Percentiles rank a stretch among this genome's conserved stretches.
These are phyloP conservation scores for Debaryomyces prosopidis DNA, from an alignment of 805 yeast species.

Conservation along the genomic window DNA sequence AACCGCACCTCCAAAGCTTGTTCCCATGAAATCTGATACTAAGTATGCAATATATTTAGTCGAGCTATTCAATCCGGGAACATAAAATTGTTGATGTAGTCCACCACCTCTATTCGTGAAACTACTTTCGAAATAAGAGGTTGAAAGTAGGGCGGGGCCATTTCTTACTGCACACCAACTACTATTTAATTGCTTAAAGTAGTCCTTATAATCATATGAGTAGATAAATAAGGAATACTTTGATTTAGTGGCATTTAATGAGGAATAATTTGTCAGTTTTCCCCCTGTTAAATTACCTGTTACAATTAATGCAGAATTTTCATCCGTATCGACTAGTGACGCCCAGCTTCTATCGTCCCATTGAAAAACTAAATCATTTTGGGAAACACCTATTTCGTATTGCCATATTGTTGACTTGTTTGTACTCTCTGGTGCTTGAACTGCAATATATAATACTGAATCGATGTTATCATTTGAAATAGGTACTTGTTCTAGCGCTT, in stretches of 20 bases:
- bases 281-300: slow-evolving; percentile 50
- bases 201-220: slow-evolving; percentile 35
- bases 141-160: slow-evolving; percentile 43
- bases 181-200: slow-evolving; percentile 41
- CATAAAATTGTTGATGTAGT: slow-evolving; percentile 59
- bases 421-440: slow-evolving; percentile 40
- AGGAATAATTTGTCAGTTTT: slow-evolving; percentile 10
- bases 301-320: slow-evolving; percentile 61
- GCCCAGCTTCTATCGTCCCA: slow-evolving; percentile 65
- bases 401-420: slow-evolving; percentile 48
- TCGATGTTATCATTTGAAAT: slow-evolving; percentile 9
- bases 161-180: slow-evolving; percentile 74
- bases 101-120: slow-evolving; percentile 49
- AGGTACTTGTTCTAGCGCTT: slow-evolving; percentile 39
- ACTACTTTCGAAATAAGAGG: slow-evolving; percentile 25
- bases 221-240: slow-evolving; percentile 49
- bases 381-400: slow-evolving; percentile 68
- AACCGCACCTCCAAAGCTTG: slow-evolving; percentile 59
- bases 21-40: slow-evolving; percentile 46
- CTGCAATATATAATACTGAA: slow-evolving; percentile 35
- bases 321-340: slow-evolving; percentile 67
- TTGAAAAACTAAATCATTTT: slow-evolving; percentile 61
- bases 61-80: slow-evolving; percentile 59
- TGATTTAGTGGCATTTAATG: slow-evolving; percentile 24
- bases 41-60: slow-evolving; percentile 67